phyloP scores from a whole-genome alignment of 2,329 filamentous ascomycete species.

The Cyanodermella asteris region DNA sequence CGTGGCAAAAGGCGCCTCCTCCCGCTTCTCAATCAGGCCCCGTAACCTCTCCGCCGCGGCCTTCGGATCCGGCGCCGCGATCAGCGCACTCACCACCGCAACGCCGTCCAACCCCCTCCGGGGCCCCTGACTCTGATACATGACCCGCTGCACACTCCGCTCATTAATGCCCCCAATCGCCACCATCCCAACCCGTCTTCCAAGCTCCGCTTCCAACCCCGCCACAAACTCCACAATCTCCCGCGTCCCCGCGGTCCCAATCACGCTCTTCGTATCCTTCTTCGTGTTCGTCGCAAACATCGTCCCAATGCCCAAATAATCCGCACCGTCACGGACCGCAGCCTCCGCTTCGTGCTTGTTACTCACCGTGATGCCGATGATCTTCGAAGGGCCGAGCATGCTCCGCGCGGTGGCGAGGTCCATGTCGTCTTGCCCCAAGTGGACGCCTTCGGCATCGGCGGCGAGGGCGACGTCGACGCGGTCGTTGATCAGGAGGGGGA shows the following conservation, averaged over 20 bases:
- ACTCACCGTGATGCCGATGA: slow-evolving; percentile 76
- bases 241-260: slow-evolving; percentile 50
- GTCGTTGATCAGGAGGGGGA: slow-evolving; percentile 85
- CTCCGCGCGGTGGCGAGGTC: slow-evolving; percentile 43
- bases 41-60: slow-evolving; percentile 38
- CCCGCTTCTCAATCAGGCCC: slow-evolving; percentile 26
- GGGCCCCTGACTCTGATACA: slow-evolving; percentile 42
- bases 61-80: slow-evolving; percentile 47
- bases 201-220: slow-evolving; percentile 16
- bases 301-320: slow-evolving; percentile 81
- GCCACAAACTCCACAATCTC: slow-evolving; percentile 41
- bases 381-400: slow-evolving; percentile 52
- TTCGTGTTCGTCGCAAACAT: slow-evolving; percentile 79
- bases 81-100: slow-evolving; percentile 74
- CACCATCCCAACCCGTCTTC: slow-evolving; percentile 37
- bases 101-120: slow-evolving; percentile 52
- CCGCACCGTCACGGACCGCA: slow-evolving; percentile 55
- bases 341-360: slow-evolving; percentile 47
- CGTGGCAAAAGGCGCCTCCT: slow-evolving; percentile 8
- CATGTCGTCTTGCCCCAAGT: slow-evolving; percentile 89
- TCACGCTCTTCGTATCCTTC: slow-evolving; percentile 64
- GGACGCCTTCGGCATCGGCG: slow-evolving; percentile 72
- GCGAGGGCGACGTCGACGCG: slow-evolving; percentile 74
- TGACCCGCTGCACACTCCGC: slow-evolving; percentile 49
- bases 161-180: slow-evolving; percentile 78